A percentile compares a stretch with the other conserved stretches of the same genome.
phyloP scores from a whole-genome alignment of 2,329 filamentous ascomycete species.

The Penicillium sp. region DNA sequence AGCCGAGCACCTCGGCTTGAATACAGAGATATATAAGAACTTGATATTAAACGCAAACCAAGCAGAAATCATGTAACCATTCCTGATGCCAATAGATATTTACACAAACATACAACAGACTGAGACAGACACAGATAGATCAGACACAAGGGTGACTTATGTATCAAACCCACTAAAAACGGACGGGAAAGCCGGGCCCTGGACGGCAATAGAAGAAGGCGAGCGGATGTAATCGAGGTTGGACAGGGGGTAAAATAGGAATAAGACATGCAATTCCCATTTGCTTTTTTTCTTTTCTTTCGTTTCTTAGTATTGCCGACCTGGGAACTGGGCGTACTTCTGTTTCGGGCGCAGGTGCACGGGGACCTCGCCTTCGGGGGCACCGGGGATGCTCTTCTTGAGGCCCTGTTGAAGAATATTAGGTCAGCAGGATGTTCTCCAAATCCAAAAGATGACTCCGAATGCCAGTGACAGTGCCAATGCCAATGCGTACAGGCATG shows the following conservation, averaged over 20 bases:
- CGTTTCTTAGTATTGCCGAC: conserved; percentile 37
- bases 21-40: background rate
- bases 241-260: background rate
- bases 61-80: conserved; percentile 33
- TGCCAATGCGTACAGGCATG: background rate
- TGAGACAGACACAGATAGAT: conserved; percentile 19
- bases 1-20: background rate
- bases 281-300: background rate
- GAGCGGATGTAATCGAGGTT: conserved; percentile 8
- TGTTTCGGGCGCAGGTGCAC: conserved; percentile 68
- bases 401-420: conserved; percentile 60
- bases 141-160: conserved; percentile 23
- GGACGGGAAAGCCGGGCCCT: conserved; percentile 23
- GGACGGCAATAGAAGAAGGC: conserved; percentile 10
- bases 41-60: conserved; percentile 5
- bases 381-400: conserved; percentile 76
- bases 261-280: background rate
- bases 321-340: conserved; percentile 44
- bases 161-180: conserved; percentile 24
- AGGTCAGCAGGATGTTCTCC: background rate
- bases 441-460: background rate
- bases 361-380: conserved; percentile 68
- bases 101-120: conserved; percentile 30
- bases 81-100: conserved; percentile 44
- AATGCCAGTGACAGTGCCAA: background rate